Evolutionary conservation across 805 yeast genomes (phyloP).

Genomic region (Monosporozyma siamensis): DNA sequence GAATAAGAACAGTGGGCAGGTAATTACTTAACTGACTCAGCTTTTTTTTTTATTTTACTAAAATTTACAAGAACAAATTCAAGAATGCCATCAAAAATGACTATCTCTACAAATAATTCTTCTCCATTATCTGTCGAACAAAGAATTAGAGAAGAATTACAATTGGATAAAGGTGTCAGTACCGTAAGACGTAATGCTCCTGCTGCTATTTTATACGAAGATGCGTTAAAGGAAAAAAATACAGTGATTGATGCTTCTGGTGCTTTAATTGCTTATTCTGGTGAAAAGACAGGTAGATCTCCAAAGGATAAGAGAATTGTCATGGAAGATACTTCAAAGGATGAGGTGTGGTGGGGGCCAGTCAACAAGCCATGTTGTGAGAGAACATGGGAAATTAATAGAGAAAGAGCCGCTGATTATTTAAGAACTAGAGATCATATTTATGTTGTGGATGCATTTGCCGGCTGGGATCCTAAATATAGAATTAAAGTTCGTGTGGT

Average conservation of each 20-base stretch:
- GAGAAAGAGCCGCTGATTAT: conserved; percentile 94
- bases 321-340: conserved; percentile 77
- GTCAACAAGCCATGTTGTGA: conserved; percentile 92
- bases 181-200: conserved; percentile 82
- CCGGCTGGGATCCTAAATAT: conserved; percentile 99
- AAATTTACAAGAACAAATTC: too few species aligned
- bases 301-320: conserved; percentile 98
- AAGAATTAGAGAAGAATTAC: conserved; percentile 31
- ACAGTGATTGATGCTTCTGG: conserved; percentile 90
- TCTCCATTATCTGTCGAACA: conserved; percentile 21
- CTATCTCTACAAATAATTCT: background rate
- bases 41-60: too few species aligned
- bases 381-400: conserved; percentile 88
- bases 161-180: conserved; percentile 50
- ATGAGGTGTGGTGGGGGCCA: conserved; percentile 98
- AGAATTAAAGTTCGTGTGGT: conserved; percentile 91
- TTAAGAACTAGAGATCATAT: conserved; percentile 90
- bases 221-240: conserved; percentile 81
- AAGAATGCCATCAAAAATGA: conserved; percentile 11
- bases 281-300: conserved; percentile 93
- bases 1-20: too few species aligned
- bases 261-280: conserved; percentile 92
- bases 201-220: conserved; percentile 88
- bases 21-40: too few species aligned
- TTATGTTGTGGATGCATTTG: conserved; percentile 91